Evolutionary conservation across 139 green algal species (phyloP).

Genomic region (Chlorella sp.): DNA sequence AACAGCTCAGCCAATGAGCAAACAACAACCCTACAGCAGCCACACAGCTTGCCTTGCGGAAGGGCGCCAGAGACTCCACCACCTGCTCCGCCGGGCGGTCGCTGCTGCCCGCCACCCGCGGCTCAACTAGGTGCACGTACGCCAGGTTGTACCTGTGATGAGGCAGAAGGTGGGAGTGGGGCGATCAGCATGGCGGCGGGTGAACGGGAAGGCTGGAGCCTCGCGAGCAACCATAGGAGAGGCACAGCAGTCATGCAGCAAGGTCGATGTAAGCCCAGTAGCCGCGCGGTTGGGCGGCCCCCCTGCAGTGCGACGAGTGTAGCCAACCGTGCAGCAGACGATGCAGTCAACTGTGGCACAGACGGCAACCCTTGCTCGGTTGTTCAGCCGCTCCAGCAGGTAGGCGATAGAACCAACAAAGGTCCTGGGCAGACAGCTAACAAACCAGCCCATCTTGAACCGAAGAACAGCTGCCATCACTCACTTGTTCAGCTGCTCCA

Average conservation of each 20-base stretch:
- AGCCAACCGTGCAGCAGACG: too few relatives aligned
- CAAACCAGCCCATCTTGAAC: too few relatives aligned
- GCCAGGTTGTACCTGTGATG: conserved; percentile 48
- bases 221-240: background rate
- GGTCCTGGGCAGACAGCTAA: too few relatives aligned
- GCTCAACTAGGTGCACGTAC: conserved; percentile 84
- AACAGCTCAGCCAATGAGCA: too few relatives aligned
- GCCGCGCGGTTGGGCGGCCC: too few relatives aligned
- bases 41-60: conserved; percentile 45
- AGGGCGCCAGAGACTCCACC: conserved; percentile 56
- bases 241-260: background rate
- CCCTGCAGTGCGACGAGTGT: too few relatives aligned
- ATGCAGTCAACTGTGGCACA: too few relatives aligned
- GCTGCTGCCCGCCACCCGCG: conserved; percentile 50
- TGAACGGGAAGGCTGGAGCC: background rate
- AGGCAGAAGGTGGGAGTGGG: background rate
- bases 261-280: too few relatives aligned
- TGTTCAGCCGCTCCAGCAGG: background rate
- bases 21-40: too few relatives aligned
- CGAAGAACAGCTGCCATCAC: background rate
- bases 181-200: background rate
- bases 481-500: conserved; percentile 70
- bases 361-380: too few relatives aligned
- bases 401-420: background rate
- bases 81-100: conserved; percentile 3